Base-by-base conservation (phyloP, 2,329 filamentous ascomycete genomes). In the Nigrospora sphaerica region DNA sequence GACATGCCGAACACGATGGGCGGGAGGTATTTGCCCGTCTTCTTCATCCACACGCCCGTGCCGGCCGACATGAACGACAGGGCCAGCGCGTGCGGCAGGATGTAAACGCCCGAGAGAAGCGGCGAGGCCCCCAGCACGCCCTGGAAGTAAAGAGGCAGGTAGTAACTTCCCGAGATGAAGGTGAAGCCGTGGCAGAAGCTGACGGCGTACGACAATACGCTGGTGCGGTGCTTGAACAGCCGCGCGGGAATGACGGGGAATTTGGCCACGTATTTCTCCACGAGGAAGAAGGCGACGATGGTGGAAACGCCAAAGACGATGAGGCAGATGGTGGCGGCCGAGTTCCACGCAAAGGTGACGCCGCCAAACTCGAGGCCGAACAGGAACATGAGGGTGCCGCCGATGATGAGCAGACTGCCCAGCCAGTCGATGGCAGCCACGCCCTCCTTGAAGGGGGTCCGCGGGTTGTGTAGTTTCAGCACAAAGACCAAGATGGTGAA, bases 341-440 rank as follows among this genome's bases (percentile, higher is more conserved):
- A 91, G 44, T 68, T 66, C 89, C 89, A 95, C 1, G 90, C 85
- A 52, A 79, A 80, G 18, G 74, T 73, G 44, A 89, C 78, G 42
- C 88, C 90, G 46, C 90, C 91, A 51, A 92, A 88, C 59, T 95
- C 85, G 12, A 95, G 78, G 1, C 89, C 91, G 37, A 95, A 80
- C 4, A 95, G 78, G 53, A 95, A 74, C 87, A 95, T 92, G 17
- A 95, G 72, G 0, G 87, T 91, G 17, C 85, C 88, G 37, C 85
- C 86, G 19, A 91, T 77, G 60, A 95, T 80, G 31, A 76, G 65
- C 5, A 75, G 13, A 47, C 70, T 76, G 33, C 77, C 77, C 0
- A 70, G 51, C 78, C 78, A 82, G 62, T 82, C 78, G 39, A 82
- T 72, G 16, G 83, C 83, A 32, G 77, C 73, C 6, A 88, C 66